A percentile compares a stretch with the other conserved stretches of the same genome.
Evolutionary conservation across 2,329 filamentous ascomycete species (phyloP).

Genomic region (Hortaea werneckii): DNA sequence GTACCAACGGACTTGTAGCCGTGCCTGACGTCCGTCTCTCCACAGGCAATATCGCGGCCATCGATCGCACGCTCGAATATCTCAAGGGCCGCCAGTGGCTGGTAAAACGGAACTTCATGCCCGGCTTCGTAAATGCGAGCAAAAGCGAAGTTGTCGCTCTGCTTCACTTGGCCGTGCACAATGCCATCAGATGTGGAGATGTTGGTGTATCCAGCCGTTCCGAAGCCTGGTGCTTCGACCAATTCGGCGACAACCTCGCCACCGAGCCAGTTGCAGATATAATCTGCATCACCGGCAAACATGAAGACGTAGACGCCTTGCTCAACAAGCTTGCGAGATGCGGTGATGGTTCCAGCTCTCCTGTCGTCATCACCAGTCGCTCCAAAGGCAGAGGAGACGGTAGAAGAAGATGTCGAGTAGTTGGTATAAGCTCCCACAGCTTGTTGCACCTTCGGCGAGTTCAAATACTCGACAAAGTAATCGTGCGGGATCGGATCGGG

Average conservation of each 20-base stretch:
- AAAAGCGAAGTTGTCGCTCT: slow-evolving; percentile 42
- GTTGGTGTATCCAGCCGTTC: slow-evolving; percentile 38
- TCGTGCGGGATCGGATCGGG: slow-evolving; percentile 49
- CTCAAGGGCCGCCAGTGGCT: slow-evolving; percentile 36
- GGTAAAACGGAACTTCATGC: slow-evolving; percentile 46
- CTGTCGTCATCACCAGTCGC: slow-evolving; percentile 42
- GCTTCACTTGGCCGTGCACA: slow-evolving; percentile 45
- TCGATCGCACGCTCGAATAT: slow-evolving; percentile 41
- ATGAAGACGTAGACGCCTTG: slow-evolving; percentile 32
- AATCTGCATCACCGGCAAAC: slow-evolving; percentile 38
- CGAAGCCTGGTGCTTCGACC: slow-evolving; percentile 34
- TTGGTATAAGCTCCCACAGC: slow-evolving; percentile 52
- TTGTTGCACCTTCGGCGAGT: slow-evolving; percentile 41
- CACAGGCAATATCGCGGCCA: slow-evolving; percentile 43
- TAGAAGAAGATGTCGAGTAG: slow-evolving; percentile 35
- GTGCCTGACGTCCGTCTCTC: slow-evolving; percentile 17
- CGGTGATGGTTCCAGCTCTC: slow-evolving; percentile 32
- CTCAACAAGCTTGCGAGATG: slow-evolving; percentile 29
- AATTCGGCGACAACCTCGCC: slow-evolving; percentile 31
- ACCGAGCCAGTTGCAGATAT: slow-evolving; percentile 39
- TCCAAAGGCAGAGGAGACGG: slow-evolving; percentile 36
- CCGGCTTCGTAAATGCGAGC: slow-evolving; percentile 41
- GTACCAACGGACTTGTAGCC: slow-evolving; percentile 16
- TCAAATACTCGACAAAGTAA: slow-evolving; percentile 50
- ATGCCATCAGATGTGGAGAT: slow-evolving; percentile 33